Base-by-base conservation (phyloP, 2,329 filamentous ascomycete genomes). In the Cytospora schulzeri region DNA sequence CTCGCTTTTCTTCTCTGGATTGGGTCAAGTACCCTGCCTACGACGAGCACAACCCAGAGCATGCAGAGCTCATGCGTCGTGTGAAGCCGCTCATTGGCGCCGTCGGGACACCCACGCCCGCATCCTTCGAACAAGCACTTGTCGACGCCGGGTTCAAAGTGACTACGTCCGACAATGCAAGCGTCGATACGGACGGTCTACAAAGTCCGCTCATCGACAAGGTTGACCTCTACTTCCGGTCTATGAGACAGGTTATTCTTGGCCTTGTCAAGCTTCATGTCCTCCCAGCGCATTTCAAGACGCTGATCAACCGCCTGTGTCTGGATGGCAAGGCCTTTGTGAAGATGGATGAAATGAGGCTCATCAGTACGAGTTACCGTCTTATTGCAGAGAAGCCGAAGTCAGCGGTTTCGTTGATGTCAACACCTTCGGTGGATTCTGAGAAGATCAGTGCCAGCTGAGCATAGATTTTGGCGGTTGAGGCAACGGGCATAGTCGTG, bases 21-120 rank as follows among this genome's bases (percentile, higher is more conserved):
- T 85, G 82, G 82, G 80, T 83, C 67, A 82, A 81, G 67, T 70
- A 83, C 59, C 81, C 81, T 4, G 76, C 76, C 19, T 84, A 83
- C 70, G 77, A 84, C 62, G 71, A 80, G 6, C 70, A 70, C 26
- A 78, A 84, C 68, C 73, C 77, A 2, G 76, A 80, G 64, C 82
- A 85, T 57, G 76, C 75, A 31, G 78, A 78, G 68, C 78, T 85
- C 48, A 85, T 85, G 82, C 75, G 79, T 28, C 80, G 82, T 51
- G 81, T 83, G 41, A 85, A 85, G 75, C 82, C 82, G 17, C 71
- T 85, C 52, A 84, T 85, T 66, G 82, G 82, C 28, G 82, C 82
- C 38, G 81, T 85, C 11, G 82, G 82, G 45, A 85, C 82, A 2
- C 82, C 82, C 41, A 84, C 82, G 3, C 81, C 80, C 5, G 72